These are phyloP conservation scores for Mytilinidion resinicola DNA, from an alignment of 495 filamentous ascomycete genomes.

Conservation along the genomic window DNA sequence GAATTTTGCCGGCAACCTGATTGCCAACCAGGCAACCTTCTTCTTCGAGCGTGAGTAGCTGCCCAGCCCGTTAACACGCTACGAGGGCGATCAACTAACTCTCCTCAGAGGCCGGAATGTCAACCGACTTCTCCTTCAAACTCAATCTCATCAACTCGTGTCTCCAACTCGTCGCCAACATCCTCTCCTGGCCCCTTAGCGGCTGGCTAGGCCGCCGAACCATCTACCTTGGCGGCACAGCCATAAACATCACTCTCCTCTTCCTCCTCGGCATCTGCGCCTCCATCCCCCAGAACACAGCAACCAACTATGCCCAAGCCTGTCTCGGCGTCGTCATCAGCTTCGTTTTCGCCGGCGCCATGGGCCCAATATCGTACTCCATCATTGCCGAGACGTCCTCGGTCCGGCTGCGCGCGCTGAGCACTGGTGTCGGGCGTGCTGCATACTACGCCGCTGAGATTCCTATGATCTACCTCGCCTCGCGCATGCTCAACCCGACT, in stretches of 20 bases:
- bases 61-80: constrained; percentile 1
- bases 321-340: constrained; percentile 52
- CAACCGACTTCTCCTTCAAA: constrained; percentile 28
- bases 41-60: constrained; percentile 22
- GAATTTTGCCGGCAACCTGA: constrained; percentile 37
- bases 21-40: constrained; percentile 33
- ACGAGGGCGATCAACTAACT: neutral
- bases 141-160: constrained; percentile 39
- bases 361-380: constrained; percentile 50
- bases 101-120: constrained; percentile 16
- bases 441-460: constrained; percentile 49
- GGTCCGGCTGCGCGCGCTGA: constrained; percentile 51
- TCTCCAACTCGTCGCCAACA: constrained; percentile 37
- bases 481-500: constrained; percentile 46
- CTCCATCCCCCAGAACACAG: constrained; percentile 34
- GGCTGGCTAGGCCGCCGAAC: neutral
- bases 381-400: constrained; percentile 55
- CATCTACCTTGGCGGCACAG: neutral
- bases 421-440: constrained; percentile 51
- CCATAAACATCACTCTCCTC: constrained; percentile 29
- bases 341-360: constrained; percentile 47
- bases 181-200: constrained; percentile 21
- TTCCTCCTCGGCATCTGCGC: constrained; percentile 45
- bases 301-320: constrained; percentile 44
- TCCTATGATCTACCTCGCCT: constrained; percentile 48